A percentile compares a stretch with the other conserved stretches of the same genome.
phyloP scores from a whole-genome alignment of 2,329 filamentous ascomycete genomes.

The Fusarium stilboides region DNA sequence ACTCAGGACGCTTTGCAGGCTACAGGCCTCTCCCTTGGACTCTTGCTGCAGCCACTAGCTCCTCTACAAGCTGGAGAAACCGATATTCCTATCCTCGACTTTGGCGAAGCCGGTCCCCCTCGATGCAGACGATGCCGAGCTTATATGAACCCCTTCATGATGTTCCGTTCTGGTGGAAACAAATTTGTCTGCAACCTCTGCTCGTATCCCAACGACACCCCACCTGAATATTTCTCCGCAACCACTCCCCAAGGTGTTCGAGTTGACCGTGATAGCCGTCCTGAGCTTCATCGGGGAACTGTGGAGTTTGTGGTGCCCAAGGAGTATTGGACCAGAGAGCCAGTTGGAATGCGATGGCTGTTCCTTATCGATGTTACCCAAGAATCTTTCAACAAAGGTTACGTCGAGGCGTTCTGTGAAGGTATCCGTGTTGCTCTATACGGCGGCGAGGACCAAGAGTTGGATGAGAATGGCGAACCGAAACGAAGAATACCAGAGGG shows the following conservation, averaged over 20 bases:
- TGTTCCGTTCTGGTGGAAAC: constrained; percentile 92
- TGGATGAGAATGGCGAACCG: constrained; percentile 66
- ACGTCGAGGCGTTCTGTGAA: constrained; percentile 90
- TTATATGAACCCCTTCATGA: constrained; percentile 99
- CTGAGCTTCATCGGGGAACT: constrained; percentile 90
- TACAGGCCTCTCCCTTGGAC: constrained; percentile 87
- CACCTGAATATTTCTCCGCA: constrained; percentile 92
- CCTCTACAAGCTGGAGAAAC: constrained; percentile 86
- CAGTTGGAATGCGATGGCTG: constrained; percentile 87
- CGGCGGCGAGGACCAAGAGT: constrained; percentile 70
- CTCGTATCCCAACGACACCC: constrained; percentile 95
- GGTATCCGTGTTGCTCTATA: constrained; percentile 90
- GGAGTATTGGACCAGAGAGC: constrained; percentile 98
- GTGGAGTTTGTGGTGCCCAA: constrained; percentile 98
- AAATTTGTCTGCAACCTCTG: constrained; percentile 99
- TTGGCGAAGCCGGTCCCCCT: constrained; percentile 91
- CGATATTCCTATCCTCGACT: constrained; percentile 92
- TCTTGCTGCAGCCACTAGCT: constrained; percentile 91
- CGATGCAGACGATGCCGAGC: constrained; percentile 93
- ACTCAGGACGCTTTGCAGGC: constrained; percentile 83
- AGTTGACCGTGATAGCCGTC: constrained; percentile 88
- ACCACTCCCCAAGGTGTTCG: constrained; percentile 89
- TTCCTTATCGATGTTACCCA: constrained; percentile 96
- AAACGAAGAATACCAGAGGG: constrained; percentile 78
- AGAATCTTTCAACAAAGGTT: constrained; percentile 91